Conservation (phyloP, 345 rosid genomes). For the Brassica napus region Da-Ae NC_063450.1:12842501-12843000, state of each 20-base stretch:
- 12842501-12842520: constrained; percentile 74
- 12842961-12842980: constrained; percentile 61
- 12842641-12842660: constrained; percentile 53
- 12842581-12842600: constrained; percentile 64
- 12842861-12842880: constrained; percentile 76
- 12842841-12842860: constrained; percentile 65
- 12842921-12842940: constrained; percentile 88
- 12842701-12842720: constrained; percentile 84
- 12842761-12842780: constrained; percentile 42
- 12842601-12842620: constrained; percentile 72
- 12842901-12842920: constrained; percentile 62
- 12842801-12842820: constrained; percentile 89
- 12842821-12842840: constrained; percentile 79
- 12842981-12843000: constrained; percentile 44
- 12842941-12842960: constrained; percentile 71
- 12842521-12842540: constrained; percentile 56
- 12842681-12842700: constrained; percentile 68
- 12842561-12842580: constrained; percentile 48
- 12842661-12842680: constrained; percentile 59
- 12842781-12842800: constrained; percentile 63
- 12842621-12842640: constrained; percentile 59
- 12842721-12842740: constrained; percentile 73
- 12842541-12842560: constrained; percentile 43
- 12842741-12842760: constrained; percentile 43
- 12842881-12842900: constrained; percentile 65